These are phyloP conservation scores for Cryphonectria nitschkei DNA, from an alignment of 2,329 filamentous ascomycete species.

Conservation along the genomic window DNA sequence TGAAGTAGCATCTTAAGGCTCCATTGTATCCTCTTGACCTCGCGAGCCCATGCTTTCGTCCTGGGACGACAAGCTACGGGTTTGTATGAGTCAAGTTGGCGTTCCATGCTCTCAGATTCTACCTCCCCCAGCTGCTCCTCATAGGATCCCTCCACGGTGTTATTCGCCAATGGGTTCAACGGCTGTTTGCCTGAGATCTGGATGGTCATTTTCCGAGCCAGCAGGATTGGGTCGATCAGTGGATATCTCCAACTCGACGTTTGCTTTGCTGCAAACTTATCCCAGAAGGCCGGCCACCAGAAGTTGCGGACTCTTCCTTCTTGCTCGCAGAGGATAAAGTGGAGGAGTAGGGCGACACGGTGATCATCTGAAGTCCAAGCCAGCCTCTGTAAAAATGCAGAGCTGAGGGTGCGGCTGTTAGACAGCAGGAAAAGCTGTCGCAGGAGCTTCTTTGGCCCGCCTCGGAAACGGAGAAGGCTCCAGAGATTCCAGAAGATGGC, in stretches of 20 bases:
- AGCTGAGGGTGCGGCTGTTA: slow-evolving; percentile 25
- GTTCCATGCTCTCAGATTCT: not conserved
- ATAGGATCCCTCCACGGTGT: not conserved
- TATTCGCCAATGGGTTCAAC: slow-evolving; percentile 3
- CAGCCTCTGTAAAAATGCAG: slow-evolving; percentile 30
- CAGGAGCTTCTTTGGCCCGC: slow-evolving; percentile 28
- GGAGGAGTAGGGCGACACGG: slow-evolving; percentile 30
- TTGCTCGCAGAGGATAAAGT: slow-evolving; percentile 28
- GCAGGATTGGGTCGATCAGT: slow-evolving; percentile 12
- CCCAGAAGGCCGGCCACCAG: slow-evolving; percentile 34
- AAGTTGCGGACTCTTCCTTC: not conserved
- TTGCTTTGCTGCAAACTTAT: slow-evolving; percentile 30
- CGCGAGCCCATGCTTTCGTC: not conserved
- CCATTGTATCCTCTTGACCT: slow-evolving; percentile 16
- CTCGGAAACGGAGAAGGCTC: slow-evolving; percentile 30
- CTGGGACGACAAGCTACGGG: not conserved
- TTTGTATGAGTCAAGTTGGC: not conserved
- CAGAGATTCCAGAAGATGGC: slow-evolving; percentile 32
- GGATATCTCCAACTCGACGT: slow-evolving; percentile 14
- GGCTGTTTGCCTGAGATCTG: not conserved
- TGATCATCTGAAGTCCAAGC: slow-evolving; percentile 33
- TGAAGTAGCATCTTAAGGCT: slow-evolving; percentile 12
- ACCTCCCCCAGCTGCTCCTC: slow-evolving; percentile 3
- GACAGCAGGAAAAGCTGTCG: slow-evolving; percentile 30
- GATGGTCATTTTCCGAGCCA: slow-evolving; percentile 14